Conservation (phyloP, 495 filamentous ascomycete genomes). For the Neurospora sp. region DNA sequence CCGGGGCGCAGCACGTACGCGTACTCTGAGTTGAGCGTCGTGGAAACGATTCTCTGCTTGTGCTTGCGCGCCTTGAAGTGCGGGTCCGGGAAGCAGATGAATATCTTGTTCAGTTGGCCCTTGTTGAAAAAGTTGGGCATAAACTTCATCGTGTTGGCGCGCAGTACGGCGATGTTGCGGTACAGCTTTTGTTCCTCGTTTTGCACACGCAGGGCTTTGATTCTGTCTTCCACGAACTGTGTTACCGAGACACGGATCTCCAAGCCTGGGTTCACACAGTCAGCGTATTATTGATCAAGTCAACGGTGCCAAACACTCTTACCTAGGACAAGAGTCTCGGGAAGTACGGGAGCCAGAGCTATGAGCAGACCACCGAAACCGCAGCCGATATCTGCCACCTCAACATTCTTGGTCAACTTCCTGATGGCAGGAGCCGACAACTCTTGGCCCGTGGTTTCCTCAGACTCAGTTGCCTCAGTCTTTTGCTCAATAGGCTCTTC, state of each 20-base stretch:
- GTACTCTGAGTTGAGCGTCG: constrained; percentile 82
- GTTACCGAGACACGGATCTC: constrained; percentile 87
- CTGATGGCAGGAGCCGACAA: constrained; percentile 11
- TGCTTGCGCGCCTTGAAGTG: constrained; percentile 98
- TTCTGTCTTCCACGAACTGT: constrained; percentile 77
- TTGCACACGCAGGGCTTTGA: constrained; percentile 67
- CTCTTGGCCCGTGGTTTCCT: constrained; percentile 3
- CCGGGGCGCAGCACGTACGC: constrained; percentile 77
- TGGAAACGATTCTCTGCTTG: constrained; percentile 88
- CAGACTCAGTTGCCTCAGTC: constrained; percentile 5
- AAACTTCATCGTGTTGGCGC: constrained; percentile 97
- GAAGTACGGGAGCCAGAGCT: constrained; percentile 70
- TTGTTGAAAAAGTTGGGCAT: constrained; percentile 86
- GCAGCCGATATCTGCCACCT: constrained; percentile 96
- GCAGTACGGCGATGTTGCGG: constrained; percentile 76
- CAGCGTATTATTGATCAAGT: not conserved
- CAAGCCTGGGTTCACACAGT: constrained; percentile 39
- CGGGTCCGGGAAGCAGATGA: constrained; percentile 96
- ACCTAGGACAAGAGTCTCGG: constrained; percentile 75
- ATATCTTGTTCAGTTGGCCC: constrained; percentile 72
- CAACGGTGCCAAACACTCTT: constrained; percentile 8
- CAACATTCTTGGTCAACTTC: constrained; percentile 56
- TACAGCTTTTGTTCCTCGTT: constrained; percentile 49
- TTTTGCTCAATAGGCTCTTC: constrained; percentile 6
- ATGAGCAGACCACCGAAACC: constrained; percentile 89